Percentiles rank a stretch among this genome's conserved stretches.
These are phyloP conservation scores for Amanita rubescens DNA, from an alignment of 768 basidiomycete species.

Conservation along the genomic window DNA sequence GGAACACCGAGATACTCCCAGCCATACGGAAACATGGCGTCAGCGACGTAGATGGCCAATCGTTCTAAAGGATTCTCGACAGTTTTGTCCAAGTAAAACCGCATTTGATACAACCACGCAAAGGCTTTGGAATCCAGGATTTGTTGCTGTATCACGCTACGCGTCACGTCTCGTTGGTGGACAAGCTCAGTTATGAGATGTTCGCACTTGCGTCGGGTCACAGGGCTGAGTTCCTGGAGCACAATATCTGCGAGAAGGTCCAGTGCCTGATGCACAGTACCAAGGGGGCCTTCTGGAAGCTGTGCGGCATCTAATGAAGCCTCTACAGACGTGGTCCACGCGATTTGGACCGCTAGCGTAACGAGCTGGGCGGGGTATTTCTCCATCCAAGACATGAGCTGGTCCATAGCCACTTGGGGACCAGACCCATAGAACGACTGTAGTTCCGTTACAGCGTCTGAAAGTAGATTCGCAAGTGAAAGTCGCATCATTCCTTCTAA, in stretches of 20 bases:
- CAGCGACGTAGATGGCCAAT: conserved; percentile 76
- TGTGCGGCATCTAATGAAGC: conserved; percentile 47
- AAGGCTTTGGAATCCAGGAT: conserved; percentile 66
- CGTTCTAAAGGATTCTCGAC: conserved; percentile 75
- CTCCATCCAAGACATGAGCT: conserved; percentile 86
- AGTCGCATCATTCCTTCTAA: conserved; percentile 90
- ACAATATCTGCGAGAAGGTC: conserved; percentile 98
- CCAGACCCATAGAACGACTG: conserved; percentile 72
- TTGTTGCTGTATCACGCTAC: conserved; percentile 62
- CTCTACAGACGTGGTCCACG: conserved; percentile 89
- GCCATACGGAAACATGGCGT: conserved; percentile 92
- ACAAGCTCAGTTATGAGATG: conserved; percentile 98
- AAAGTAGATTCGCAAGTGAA: conserved; percentile 78
- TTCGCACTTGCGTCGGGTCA: conserved; percentile 97
- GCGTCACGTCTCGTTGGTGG: conserved; percentile 93
- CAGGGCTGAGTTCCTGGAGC: conserved; percentile 77
- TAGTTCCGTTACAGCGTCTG: conserved; percentile 73
- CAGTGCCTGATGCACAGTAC: conserved; percentile 72
- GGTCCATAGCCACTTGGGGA: conserved; percentile 48
- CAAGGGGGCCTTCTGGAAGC: conserved; percentile 58
- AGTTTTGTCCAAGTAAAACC: conserved; percentile 80
- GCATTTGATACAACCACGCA: conserved; percentile 97
- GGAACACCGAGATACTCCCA: conserved; percentile 99
- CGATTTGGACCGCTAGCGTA: conserved; percentile 90
- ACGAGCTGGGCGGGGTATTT: conserved; percentile 94